Evolutionary conservation across 768 basidiomycete genomes (phyloP).

Genomic region (Kwoniella dejecticola): DNA sequence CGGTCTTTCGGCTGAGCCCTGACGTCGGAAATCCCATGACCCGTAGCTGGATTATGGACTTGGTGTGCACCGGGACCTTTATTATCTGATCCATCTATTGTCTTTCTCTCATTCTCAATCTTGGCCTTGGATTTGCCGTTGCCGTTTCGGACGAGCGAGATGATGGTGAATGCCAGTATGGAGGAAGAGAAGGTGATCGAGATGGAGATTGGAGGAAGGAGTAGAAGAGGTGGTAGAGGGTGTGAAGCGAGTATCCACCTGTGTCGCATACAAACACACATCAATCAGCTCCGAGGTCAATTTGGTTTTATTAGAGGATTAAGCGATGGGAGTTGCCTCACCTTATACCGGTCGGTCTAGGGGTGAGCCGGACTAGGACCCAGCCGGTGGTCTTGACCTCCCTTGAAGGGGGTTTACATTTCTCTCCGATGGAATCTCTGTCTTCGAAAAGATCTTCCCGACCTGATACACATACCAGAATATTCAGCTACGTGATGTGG

Average conservation of each 20-base stretch:
- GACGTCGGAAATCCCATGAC: no score
- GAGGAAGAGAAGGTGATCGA: slow-evolving; percentile 49
- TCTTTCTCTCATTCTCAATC: background rate
- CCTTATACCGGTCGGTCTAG: slow-evolving; percentile 50
- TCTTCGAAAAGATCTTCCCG: slow-evolving; percentile 46
- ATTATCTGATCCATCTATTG: background rate
- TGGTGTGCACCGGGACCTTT: slow-evolving; percentile 6
- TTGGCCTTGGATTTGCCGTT: background rate
- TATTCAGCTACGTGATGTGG: no score
- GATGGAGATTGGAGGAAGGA: slow-evolving; percentile 52
- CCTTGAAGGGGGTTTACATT: slow-evolving; percentile 24
- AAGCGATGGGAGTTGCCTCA: slow-evolving; percentile 23
- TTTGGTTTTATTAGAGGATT: no score
- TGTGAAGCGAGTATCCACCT: slow-evolving; percentile 52
- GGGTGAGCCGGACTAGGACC: slow-evolving; percentile 51
- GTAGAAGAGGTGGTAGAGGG: slow-evolving; percentile 49
- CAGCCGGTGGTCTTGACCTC: slow-evolving; percentile 55
- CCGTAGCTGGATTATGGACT: no score
- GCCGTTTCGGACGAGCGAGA: slow-evolving; percentile 33
- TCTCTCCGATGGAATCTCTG: slow-evolving; percentile 3
- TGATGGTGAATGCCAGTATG: slow-evolving; percentile 44
- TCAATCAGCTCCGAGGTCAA: no score
- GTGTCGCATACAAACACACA: no score
- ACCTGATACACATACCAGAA: slow-evolving; percentile 19
- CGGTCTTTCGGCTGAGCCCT: slow-evolving; percentile 18